Evolutionary conservation across 495 filamentous ascomycete species (phyloP), one percentile per base, ranked within the genome.

Genomic region (Saxispiralis lemnorum): DNA sequence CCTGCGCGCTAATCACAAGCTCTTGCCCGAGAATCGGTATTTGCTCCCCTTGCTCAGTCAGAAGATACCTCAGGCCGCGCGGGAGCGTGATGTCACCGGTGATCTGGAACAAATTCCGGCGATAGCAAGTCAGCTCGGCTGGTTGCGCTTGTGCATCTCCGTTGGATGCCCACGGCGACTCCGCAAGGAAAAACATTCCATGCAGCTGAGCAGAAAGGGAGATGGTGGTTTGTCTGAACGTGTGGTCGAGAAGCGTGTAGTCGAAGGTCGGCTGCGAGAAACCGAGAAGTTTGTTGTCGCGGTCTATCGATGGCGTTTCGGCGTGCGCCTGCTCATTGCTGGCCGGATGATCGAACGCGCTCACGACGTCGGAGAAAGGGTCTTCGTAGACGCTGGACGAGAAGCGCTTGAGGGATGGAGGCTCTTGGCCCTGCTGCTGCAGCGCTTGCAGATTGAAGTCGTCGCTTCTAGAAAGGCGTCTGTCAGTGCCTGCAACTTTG

Each of bases 161-260:
- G 24, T 71, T 66, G 32, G 71, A 69, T 18, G 82, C 73, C 60
- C 71, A 73, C 12, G 83, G 79, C 48, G 86, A 64, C 63, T 94
- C 86, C 39, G 86, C 85, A 6, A 94, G 72, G 54, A 89, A 93
- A 64, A 94, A 94, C 83, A 92, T 93, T 64, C 86, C 86, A 56
- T 89, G 83, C 24, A 94, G 63, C 59, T 92, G 86, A 35, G 83
- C 84, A 7, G 78, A 73, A 56, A 93, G 75, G 28, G 71, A 69
- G 17, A 84, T 57, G 6, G 65, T 66, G 6, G 68, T 63, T 54
- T 72, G 59, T 41, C 73, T 68, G 58, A 73, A 66, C 48, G 72
- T 68, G 64, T 73, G 80, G 51, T 84, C 79, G 30, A 85, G 65
- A 9, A 83, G 63, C 1, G 72, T 73, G 35, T 78, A 83, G 49